These are phyloP conservation scores for Paramarasmius palmivorus DNA, from an alignment of 1,284 basidiomycete genomes.

Conservation along the genomic window DNA sequence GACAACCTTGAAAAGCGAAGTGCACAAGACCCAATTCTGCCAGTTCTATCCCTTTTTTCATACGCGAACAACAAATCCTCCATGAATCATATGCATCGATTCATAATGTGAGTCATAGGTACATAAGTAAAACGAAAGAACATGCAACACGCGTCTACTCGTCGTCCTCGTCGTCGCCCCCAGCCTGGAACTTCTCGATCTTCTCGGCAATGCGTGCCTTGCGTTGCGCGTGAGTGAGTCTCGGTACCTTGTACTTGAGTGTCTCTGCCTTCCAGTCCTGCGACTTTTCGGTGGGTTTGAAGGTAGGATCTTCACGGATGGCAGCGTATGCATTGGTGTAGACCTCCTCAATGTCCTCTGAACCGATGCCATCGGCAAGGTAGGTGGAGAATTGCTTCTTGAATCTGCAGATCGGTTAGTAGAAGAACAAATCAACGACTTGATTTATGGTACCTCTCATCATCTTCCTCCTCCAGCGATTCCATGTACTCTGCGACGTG, in stretches of 20 bases:
- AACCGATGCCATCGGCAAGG: slow-evolving; percentile 93
- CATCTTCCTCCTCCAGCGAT: slow-evolving; percentile 98
- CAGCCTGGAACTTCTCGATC: slow-evolving; percentile 83
- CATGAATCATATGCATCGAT: too few species aligned
- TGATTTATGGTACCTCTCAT: slow-evolving; percentile 70
- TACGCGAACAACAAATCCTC: too few species aligned
- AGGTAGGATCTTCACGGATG: slow-evolving; percentile 93
- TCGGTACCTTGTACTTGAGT: slow-evolving; percentile 71
- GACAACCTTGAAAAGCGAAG: too few species aligned
- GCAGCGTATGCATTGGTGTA: slow-evolving; percentile 89
- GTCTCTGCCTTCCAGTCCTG: slow-evolving; percentile 92
- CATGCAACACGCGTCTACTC: slow-evolving; percentile 43
- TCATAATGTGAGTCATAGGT: too few species aligned
- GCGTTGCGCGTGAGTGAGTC: slow-evolving; percentile 81
- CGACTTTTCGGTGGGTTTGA: slow-evolving; percentile 91
- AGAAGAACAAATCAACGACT: not conserved
- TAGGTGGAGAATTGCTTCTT: slow-evolving; percentile 98
- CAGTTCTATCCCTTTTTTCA: too few species aligned
- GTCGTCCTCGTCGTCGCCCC: slow-evolving; percentile 49
- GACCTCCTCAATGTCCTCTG: slow-evolving; percentile 97
- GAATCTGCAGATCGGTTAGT: slow-evolving; percentile 58
- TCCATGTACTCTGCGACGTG: slow-evolving; percentile 99
- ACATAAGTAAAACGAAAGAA: too few species aligned
- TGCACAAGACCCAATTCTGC: too few species aligned
- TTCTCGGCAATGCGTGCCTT: slow-evolving; percentile 77